Percentiles rank a stretch among this genome's conserved stretches.
These are phyloP conservation scores for Ceriops decandra DNA, from an alignment of 345 rosid genomes.

Conservation along the genomic window DNA sequence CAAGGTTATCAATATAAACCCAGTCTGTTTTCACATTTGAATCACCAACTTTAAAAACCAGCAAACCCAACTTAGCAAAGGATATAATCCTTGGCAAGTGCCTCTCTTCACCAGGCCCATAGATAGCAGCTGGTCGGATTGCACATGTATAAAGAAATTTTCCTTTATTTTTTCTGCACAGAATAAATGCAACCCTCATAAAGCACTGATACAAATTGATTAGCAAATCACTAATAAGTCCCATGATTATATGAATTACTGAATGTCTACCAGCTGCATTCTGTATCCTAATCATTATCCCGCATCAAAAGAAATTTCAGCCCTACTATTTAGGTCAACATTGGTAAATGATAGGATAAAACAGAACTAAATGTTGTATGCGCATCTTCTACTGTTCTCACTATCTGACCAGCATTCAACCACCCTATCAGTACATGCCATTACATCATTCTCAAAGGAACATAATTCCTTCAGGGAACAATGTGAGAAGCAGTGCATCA, in stretches of 20 bases:
- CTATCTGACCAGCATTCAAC: neutral
- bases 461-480: neutral
- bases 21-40: conserved; percentile 75
- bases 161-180: conserved; percentile 49
- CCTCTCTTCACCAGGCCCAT: conserved; percentile 93
- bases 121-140: conserved; percentile 87
- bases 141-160: conserved; percentile 71
- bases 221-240: neutral
- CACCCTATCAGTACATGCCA: neutral
- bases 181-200: conserved; percentile 9
- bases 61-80: conserved; percentile 62
- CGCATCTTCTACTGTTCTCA: neutral
- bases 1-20: conserved; percentile 86
- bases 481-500: neutral
- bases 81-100: conserved; percentile 83
- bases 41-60: conserved; percentile 60
- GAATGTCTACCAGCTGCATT: neutral
- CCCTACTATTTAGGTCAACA: neutral
- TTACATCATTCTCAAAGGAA: too few relatives aligned
- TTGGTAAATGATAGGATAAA: neutral
- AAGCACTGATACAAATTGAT: neutral
- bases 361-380: neutral
- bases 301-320: neutral
- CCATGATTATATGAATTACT: neutral
- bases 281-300: neutral